Conservation (phyloP, 2,329 filamentous ascomycete genomes). For the Fusarium goolgardi region DNA sequence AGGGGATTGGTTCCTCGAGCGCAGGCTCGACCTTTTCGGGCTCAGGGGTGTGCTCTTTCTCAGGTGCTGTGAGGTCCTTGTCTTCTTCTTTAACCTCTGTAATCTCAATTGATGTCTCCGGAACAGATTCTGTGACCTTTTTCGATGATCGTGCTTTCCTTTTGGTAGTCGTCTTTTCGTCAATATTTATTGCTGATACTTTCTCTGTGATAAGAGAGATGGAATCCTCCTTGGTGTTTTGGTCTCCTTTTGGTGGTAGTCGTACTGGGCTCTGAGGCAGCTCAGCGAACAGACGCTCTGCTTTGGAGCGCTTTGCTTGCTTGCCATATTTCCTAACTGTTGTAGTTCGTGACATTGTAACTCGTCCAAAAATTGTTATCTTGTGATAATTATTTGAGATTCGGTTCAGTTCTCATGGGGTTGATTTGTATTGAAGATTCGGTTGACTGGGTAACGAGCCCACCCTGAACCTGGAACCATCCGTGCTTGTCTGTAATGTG, state of each 20-base stretch:
- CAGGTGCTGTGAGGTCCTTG: background rate
- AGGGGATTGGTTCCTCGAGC: conserved; percentile 6
- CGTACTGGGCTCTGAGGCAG: conserved; percentile 63
- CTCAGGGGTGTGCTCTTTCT: conserved; percentile 4
- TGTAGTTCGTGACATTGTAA: conserved; percentile 59
- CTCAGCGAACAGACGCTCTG: conserved; percentile 63
- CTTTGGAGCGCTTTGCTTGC: conserved; percentile 58
- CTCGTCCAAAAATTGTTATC: background rate
- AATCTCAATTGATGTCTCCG: conserved; percentile 27
- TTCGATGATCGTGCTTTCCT: conserved; percentile 32
- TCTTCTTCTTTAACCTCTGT: conserved; percentile 12
- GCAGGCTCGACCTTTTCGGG: background rate
- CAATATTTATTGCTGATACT: conserved; percentile 49
- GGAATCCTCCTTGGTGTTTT: conserved; percentile 36
- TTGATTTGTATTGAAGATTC: conserved; percentile 10
- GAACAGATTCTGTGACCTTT: conserved; percentile 9
- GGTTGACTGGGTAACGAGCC: conserved; percentile 45
- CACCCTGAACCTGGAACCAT: background rate
- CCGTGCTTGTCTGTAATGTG: background rate
- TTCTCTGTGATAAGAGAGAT: conserved; percentile 52
- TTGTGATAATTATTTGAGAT: background rate
- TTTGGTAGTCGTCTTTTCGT: conserved; percentile 30
- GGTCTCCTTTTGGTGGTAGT: conserved; percentile 31
- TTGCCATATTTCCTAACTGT: conserved; percentile 64
- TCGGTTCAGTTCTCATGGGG: conserved; percentile 7